These are phyloP conservation scores for Lactifluus subvellereus DNA, from an alignment of 768 basidiomycete genomes.

Conservation along the genomic window DNA sequence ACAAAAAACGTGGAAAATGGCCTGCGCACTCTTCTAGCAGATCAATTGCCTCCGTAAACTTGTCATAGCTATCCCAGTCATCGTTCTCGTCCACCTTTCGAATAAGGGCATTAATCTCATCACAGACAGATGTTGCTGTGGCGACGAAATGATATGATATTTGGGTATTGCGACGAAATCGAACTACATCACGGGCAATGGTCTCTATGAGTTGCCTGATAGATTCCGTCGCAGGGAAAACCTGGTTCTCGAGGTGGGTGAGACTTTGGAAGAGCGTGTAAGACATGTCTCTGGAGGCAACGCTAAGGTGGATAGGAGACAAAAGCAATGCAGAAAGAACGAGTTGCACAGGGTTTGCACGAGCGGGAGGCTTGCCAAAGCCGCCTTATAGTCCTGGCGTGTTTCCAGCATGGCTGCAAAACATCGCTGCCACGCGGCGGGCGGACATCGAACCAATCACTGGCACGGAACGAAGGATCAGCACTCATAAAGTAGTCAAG, in stretches of 20 bases:
- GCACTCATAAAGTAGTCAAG: not conserved
- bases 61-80: constrained; percentile 22
- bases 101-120: constrained; percentile 17
- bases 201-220: constrained; percentile 18
- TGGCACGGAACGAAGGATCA: not conserved
- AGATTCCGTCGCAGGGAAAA: constrained; percentile 21
- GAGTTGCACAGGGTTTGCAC: not conserved
- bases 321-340: constrained; percentile 5
- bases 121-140: constrained; percentile 12
- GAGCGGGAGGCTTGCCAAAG: not conserved
- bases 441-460: constrained; percentile 12
- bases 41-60: constrained; percentile 18
- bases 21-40: constrained; percentile 12
- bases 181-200: constrained; percentile 18
- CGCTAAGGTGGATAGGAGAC: not conserved
- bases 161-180: constrained; percentile 22
- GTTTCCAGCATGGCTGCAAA: constrained; percentile 10
- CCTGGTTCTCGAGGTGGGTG: constrained; percentile 10
- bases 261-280: constrained; percentile 20
- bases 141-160: constrained; percentile 20
- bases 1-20: not conserved
- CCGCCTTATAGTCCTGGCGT: constrained; percentile 9
- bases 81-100: constrained; percentile 17
- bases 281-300: constrained; percentile 10
- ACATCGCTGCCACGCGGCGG: constrained; percentile 10